Percentiles rank a stretch among this genome's conserved stretches.
Conservation (phyloP, 352 stramenopile species). For the Halophytophthora batemanensis region DNA sequence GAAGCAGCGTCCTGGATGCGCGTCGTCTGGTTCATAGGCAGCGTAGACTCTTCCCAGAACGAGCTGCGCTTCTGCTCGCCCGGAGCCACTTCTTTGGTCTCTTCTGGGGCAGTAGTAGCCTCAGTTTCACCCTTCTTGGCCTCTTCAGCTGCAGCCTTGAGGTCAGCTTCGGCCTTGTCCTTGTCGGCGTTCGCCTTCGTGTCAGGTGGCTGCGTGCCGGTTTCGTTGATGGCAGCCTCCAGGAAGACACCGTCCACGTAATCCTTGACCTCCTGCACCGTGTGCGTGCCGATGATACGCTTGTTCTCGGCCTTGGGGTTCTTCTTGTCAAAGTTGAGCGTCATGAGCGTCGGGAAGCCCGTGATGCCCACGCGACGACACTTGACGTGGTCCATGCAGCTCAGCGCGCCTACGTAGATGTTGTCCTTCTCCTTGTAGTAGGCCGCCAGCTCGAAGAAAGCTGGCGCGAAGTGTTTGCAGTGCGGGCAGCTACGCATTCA, state of each 20-base stretch:
- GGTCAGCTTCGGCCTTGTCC: neutral
- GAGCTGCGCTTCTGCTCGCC: slow-evolving; percentile 37
- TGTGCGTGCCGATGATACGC: slow-evolving; percentile 77
- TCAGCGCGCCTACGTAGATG: slow-evolving; percentile 74
- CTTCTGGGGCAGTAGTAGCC: slow-evolving; percentile 7
- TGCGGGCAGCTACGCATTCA: slow-evolving; percentile 60
- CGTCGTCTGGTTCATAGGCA: slow-evolving; percentile 72
- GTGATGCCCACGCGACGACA: slow-evolving; percentile 76
- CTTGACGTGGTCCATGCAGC: slow-evolving; percentile 87
- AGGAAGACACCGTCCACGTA: slow-evolving; percentile 61
- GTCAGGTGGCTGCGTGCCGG: slow-evolving; percentile 47
- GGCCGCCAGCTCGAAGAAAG: slow-evolving; percentile 57
- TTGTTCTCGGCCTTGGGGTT: slow-evolving; percentile 59
- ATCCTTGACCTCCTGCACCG: slow-evolving; percentile 70
- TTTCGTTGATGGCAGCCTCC: slow-evolving; percentile 68
- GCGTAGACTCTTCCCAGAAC: slow-evolving; percentile 79
- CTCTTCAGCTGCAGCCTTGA: slow-evolving; percentile 1
- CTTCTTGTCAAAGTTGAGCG: slow-evolving; percentile 79
- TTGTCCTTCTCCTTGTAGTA: slow-evolving; percentile 70
- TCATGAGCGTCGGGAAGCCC: slow-evolving; percentile 77
- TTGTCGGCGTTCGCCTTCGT: slow-evolving; percentile 16
- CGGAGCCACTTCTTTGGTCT: slow-evolving; percentile 14
- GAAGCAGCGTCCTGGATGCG: slow-evolving; percentile 73
- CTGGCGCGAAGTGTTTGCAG: slow-evolving; percentile 75
- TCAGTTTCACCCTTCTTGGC: slow-evolving; percentile 3